Conservation (phyloP, 176 grass and related monocot genomes). For the Ananas comosus region DNA sequence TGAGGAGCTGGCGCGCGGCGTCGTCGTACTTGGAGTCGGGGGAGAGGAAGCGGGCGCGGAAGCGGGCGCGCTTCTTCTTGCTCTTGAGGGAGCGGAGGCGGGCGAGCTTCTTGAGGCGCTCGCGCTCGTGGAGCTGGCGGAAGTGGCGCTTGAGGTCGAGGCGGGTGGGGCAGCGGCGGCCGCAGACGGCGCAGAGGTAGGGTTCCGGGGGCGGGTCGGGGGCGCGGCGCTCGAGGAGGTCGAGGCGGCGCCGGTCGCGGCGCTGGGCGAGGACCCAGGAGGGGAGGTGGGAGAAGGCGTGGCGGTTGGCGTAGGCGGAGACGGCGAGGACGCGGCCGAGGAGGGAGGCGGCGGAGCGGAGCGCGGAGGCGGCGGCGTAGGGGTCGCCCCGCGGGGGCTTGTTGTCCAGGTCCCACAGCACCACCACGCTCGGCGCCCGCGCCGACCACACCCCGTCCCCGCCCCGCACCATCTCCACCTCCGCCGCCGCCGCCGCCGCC, state of each 20-base stretch:
- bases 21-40: constrained; percentile 83
- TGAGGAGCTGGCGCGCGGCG: constrained; percentile 58
- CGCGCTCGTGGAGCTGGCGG: constrained; percentile 85
- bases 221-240: constrained; percentile 60
- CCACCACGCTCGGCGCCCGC: constrained; percentile 45
- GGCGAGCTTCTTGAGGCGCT: constrained; percentile 85
- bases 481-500: not conserved
- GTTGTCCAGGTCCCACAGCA: constrained; percentile 96
- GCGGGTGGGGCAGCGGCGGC: constrained; percentile 73
- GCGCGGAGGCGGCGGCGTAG: constrained; percentile 48
- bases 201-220: constrained; percentile 33
- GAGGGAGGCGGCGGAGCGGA: constrained; percentile 47
- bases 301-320: constrained; percentile 85
- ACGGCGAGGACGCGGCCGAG: constrained; percentile 64
- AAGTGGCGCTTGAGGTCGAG: constrained; percentile 83
- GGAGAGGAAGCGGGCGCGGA: constrained; percentile 58
- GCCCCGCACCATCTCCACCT: constrained; percentile 62
- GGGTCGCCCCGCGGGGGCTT: constrained; percentile 77
- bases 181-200: constrained; percentile 74
- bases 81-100: constrained; percentile 86
- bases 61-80: constrained; percentile 74
- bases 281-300: constrained; percentile 79
- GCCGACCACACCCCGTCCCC: constrained; percentile 30
- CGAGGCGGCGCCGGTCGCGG: constrained; percentile 46
- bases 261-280: constrained; percentile 55